Evolutionary conservation across 2,329 filamentous ascomycete genomes (phyloP).

Genomic region (Penicillium frequentans): DNA sequence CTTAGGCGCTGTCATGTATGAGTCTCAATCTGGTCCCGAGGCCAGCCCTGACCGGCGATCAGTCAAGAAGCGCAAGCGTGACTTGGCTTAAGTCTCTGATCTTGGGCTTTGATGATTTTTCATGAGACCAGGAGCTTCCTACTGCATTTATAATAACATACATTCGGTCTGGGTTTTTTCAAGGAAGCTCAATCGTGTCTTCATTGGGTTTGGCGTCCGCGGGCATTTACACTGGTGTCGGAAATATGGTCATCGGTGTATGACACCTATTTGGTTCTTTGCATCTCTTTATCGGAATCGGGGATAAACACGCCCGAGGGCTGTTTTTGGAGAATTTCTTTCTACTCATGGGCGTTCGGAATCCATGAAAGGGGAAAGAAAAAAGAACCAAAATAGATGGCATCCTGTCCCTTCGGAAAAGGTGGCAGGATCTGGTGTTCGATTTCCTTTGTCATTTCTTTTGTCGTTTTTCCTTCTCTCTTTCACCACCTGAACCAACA

Average conservation of each 20-base stretch:
- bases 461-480: slow-evolving; percentile 35
- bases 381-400: slow-evolving; percentile 17
- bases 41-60: slow-evolving; percentile 49
- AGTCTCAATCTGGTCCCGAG: slow-evolving; percentile 69
- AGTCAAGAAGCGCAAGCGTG: slow-evolving; percentile 79
- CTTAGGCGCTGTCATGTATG: slow-evolving; percentile 77
- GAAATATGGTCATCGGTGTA: slow-evolving; percentile 9
- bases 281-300: slow-evolving; percentile 5
- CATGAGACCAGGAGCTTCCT: slow-evolving; percentile 42
- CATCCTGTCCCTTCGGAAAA: slow-evolving; percentile 8
- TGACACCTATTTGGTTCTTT: slow-evolving; percentile 11
- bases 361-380: slow-evolving; percentile 15
- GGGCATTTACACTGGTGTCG: slow-evolving; percentile 21
- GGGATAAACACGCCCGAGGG: slow-evolving; percentile 4
- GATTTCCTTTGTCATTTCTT: slow-evolving; percentile 53
- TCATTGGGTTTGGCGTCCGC: slow-evolving; percentile 38
- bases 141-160: slow-evolving; percentile 33
- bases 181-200: slow-evolving; percentile 27
- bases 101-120: slow-evolving; percentile 31
- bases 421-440: slow-evolving; percentile 15
- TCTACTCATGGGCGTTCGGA: slow-evolving; percentile 3
- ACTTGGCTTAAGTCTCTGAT: slow-evolving; percentile 53
- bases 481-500: slow-evolving; percentile 18
- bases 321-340: slow-evolving; percentile 1
- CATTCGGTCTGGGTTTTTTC: slow-evolving; percentile 20